Conservation (phyloP, 2,329 filamentous ascomycete species). For the Colletotrichum musicola region DNA sequence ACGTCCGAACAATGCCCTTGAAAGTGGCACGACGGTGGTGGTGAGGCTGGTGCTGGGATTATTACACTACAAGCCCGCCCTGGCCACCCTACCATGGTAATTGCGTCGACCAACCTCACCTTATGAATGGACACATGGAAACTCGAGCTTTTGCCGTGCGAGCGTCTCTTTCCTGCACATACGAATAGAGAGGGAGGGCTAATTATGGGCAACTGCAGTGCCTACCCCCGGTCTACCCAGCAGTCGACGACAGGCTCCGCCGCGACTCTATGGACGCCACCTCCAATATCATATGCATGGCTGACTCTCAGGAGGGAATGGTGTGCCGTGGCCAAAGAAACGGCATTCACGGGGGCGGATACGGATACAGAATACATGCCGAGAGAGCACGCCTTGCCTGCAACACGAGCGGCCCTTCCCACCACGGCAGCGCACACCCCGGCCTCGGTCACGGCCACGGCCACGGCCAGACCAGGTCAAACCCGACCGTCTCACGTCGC, state of each 20-base stretch:
- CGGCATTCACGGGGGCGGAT: not conserved
- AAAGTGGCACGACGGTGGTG: not conserved
- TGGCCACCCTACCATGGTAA: not conserved
- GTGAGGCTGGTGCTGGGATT: constrained; percentile 8
- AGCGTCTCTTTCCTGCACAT: constrained; percentile 12
- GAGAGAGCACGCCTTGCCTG: not conserved
- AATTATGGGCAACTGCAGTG: constrained; percentile 9
- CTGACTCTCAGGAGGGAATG: constrained; percentile 26
- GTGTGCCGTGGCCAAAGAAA: constrained; percentile 18
- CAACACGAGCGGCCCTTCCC: not conserved
- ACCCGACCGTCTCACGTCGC: constrained; percentile 18
- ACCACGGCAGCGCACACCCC: not conserved
- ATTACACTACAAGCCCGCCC: too few relatives aligned
- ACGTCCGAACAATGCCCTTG: not conserved
- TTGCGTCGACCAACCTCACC: constrained; percentile 11
- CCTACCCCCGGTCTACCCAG: not conserved
- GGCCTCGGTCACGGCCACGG: too few relatives aligned
- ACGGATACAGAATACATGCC: not conserved
- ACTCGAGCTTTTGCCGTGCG: not conserved
- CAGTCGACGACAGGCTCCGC: constrained; percentile 7
- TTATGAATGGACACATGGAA: not conserved
- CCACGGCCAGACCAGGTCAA: not conserved
- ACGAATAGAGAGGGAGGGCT: constrained; percentile 6
- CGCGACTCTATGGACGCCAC: constrained; percentile 31
- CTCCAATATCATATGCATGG: constrained; percentile 38